These are phyloP conservation scores for Irpex sp. DNA, from an alignment of 1,284 basidiomycete species.

Conservation along the genomic window DNA sequence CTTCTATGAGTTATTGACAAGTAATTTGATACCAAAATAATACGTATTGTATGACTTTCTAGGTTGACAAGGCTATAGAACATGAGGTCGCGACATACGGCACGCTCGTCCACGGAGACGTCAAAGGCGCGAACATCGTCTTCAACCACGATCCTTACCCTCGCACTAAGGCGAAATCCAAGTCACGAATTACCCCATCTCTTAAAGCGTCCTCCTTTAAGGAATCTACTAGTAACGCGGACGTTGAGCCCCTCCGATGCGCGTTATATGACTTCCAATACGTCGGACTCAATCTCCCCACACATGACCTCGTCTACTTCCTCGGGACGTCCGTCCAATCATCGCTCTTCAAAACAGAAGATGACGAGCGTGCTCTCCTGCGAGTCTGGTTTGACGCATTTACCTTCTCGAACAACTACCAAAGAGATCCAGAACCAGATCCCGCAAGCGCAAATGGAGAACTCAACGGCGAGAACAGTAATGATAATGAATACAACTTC, in stretches of 20 bases:
- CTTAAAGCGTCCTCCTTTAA: too few relatives aligned
- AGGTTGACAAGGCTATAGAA: constrained; percentile 17
- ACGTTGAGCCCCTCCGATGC: constrained; percentile 6
- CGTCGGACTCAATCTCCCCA: constrained; percentile 16
- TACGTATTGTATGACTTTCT: too few relatives aligned
- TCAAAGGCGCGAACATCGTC: constrained; percentile 18
- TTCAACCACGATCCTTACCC: constrained; percentile 15
- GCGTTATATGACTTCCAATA: constrained; percentile 21
- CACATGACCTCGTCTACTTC: constrained; percentile 19
- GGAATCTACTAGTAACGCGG: background rate
- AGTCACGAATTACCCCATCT: background rate
- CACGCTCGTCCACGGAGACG: constrained; percentile 19
- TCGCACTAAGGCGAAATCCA: background rate
- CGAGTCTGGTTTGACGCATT: constrained; percentile 10
- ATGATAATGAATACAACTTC: constrained; percentile 10
- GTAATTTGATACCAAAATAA: too few relatives aligned
- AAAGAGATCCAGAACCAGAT: too few relatives aligned
- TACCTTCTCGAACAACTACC: background rate
- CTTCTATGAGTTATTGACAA: too few relatives aligned
- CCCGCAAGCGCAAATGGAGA: too few relatives aligned
- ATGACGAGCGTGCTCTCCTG: constrained; percentile 11
- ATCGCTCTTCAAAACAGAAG: constrained; percentile 4
- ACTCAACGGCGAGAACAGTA: too few relatives aligned
- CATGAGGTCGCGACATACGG: constrained; percentile 9
- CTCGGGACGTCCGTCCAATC: constrained; percentile 17